Evolutionary conservation across 2,329 filamentous ascomycete genomes (phyloP), one percentile per base, ranked within the genome.

Genomic region (Sclerotinia subarctica): DNA sequence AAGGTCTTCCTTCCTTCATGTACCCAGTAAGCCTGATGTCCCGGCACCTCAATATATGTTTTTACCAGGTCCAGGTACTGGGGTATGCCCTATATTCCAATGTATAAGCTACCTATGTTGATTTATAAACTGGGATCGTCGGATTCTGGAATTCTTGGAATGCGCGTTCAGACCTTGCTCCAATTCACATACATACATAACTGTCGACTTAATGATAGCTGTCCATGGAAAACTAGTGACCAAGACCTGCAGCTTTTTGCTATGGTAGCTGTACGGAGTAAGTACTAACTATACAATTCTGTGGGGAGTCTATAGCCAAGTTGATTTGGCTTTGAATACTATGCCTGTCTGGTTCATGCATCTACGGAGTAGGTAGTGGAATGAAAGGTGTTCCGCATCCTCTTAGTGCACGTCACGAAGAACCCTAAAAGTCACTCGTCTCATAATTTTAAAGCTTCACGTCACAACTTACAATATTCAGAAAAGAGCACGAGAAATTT

Each of bases 271-370:
- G 35, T 8, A 35, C 35, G 38, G 8, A 15, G 13, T 21, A 11
- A 49, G 21, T 49, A 24, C 58, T n/a, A n/a, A 42, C 3, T n/a
- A 17, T 13, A 19, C 10, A 42, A 21, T 57, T 15, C n/a, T 42
- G 21, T 17, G 29, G n/a, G 32, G 53, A 56, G 53, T 13, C 17
- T 11, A 10, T 5, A 19, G 42, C 13, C 8, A 49, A 60, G 21
- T 60, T 60, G 58, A 49, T 49, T 59, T 59, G 38, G 56, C 38
- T 59, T 26, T 59, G 56, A 24, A 46, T 29, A 46, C 56, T 29
- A 29, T 46, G 24, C 17, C 17, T 59, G 56, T 42, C 26, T 46
- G 24, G 38, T 59, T 46, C 38, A 59, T 59, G 56, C 38, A 59
- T 59, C 56, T 59, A 10, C 35, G 8, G 7, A 6, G 6, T 35